Base-by-base conservation (phyloP, 192 early-diverging fungal genomes). In the Mycoemilia scoparia region DNA sequence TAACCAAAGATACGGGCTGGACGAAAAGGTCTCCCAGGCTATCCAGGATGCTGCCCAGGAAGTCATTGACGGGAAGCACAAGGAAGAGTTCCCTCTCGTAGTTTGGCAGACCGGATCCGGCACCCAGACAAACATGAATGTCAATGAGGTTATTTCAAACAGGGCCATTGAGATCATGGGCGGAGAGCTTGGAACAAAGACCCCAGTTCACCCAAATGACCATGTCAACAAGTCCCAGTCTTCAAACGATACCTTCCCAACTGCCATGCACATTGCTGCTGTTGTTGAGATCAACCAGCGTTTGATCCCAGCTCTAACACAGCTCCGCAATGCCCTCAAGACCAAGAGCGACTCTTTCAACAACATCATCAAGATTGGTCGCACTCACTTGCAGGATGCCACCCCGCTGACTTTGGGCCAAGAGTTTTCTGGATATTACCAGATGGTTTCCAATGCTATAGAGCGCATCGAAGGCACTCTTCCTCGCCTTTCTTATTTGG, bases 121-220 rank as follows among this genome's bases (percentile, higher is more conserved):
- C 21, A 99, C 89, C 21, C 89, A 96, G 69, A 82, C 87, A 39
- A 95, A 98, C 75, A 95, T 95, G 90, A 95, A 95, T 45, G 84
- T 76, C 45, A 88, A 86, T 56, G 82, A 87, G 51, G 93, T 98
- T 30, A 88, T 98, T 53, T 85, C 95, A 38, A 98, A 98, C 81
- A 78, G 95, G 25, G 95, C 95, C 16, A 93, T 87, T 46, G 86
- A 98, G 60, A 66, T 96, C 23, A 57, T 96, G 24, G 89, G 85
- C 34, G 81, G 77, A 29, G 76, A 87, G 54, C 69, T 89, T 27
- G 92, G 92, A 34, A 71, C 65, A 57, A 88, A 97, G 76, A 76
- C 70, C 40, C 87, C 87, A 11, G 87, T 99, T 23, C 95, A 99
- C 55, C 95, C 95, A 24, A 99, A 99, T 62, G 95, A 99, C 65